Evolutionary conservation across 2,329 filamentous ascomycete species (phyloP).

Genomic region (Cadophora sp.): DNA sequence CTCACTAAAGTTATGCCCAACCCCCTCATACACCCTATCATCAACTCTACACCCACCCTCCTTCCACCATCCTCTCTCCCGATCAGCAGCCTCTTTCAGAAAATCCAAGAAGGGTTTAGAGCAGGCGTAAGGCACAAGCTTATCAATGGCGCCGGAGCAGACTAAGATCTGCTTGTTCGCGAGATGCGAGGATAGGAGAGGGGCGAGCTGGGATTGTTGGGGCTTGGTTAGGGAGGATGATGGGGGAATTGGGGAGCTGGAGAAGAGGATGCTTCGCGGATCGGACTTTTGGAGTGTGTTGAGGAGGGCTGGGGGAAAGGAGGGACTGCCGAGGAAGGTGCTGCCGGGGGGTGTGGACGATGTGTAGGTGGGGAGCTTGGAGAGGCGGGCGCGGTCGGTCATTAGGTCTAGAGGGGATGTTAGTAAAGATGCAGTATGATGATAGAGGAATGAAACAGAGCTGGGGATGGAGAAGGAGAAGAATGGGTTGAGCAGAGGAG

Average conservation of each 20-base stretch:
- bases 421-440: neutral
- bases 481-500: neutral
- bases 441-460: neutral
- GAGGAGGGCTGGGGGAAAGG: slow-evolving; percentile 77
- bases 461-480: neutral
- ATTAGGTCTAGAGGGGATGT: slow-evolving; percentile 59
- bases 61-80: slow-evolving; percentile 53
- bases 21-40: slow-evolving; percentile 71
- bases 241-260: slow-evolving; percentile 48
- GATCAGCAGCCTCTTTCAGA: slow-evolving; percentile 58
- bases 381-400: slow-evolving; percentile 76
- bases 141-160: slow-evolving; percentile 71
- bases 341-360: slow-evolving; percentile 55
- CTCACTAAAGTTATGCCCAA: slow-evolving; percentile 72
- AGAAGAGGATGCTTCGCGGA: slow-evolving; percentile 76
- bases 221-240: slow-evolving; percentile 38
- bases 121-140: slow-evolving; percentile 72
- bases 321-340: slow-evolving; percentile 75
- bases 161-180: slow-evolving; percentile 69
- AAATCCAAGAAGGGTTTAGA: slow-evolving; percentile 66
- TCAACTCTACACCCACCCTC: slow-evolving; percentile 63
- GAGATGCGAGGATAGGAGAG: slow-evolving; percentile 56
- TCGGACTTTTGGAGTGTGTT: slow-evolving; percentile 70
- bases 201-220: slow-evolving; percentile 53
- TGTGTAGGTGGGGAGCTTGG: slow-evolving; percentile 68